Conservation (phyloP, 2,329 filamentous ascomycete species). For the Beauveria rudraprayagi region DNA sequence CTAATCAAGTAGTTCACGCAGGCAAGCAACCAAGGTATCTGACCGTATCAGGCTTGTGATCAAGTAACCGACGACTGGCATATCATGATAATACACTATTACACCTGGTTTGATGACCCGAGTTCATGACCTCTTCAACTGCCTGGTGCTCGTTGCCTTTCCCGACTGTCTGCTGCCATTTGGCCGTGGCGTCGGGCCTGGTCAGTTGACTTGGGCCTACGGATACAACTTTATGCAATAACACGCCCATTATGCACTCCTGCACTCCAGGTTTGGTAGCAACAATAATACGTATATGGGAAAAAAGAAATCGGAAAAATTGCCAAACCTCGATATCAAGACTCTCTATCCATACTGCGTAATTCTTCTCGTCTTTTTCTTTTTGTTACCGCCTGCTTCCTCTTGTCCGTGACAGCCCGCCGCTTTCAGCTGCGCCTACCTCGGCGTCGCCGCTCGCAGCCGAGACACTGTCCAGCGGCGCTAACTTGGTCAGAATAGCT, state of each 20-base stretch:
- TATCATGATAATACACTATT: no score
- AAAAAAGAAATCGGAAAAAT: not conserved
- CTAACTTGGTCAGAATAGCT: not conserved
- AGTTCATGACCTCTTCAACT: no score
- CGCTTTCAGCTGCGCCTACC: not conserved
- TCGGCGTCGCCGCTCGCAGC: slow-evolving; percentile 1
- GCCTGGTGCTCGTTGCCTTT: no score
- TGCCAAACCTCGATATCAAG: no score
- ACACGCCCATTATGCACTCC: not conserved
- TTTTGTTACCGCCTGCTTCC: no score
- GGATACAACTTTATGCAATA: not conserved
- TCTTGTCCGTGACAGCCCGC: not conserved
- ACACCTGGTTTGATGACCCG: no score
- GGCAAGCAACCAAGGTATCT: no score
- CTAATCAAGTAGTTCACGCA: no score
- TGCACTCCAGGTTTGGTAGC: not conserved
- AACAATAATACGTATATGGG: not conserved
- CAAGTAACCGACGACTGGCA: no score
- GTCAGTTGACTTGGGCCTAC: not conserved
- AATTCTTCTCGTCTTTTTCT: not conserved
- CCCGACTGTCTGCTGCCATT: not conserved
- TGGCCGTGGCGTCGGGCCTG: not conserved
- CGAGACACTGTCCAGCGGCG: not conserved
- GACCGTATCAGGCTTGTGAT: no score
- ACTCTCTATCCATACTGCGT: no score